Base-by-base conservation (phyloP, 768 basidiomycete genomes). In the Cyclocybe cylindracea region DNA sequence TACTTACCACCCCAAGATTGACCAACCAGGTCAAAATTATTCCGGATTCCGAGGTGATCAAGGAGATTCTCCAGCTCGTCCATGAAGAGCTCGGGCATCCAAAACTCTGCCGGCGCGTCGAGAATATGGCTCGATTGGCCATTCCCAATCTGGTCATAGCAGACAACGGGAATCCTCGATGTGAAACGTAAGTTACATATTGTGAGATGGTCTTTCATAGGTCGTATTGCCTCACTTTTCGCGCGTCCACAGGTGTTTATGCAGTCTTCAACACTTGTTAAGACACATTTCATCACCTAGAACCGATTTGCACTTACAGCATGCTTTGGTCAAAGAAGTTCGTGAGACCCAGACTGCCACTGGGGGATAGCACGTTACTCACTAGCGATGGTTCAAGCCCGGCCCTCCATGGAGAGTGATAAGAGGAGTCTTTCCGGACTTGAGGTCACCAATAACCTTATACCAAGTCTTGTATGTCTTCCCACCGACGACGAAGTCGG, bases 81-180 rank as follows among this genome's bases (percentile, higher is more conserved):
- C 56, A 78, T 63, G 66, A 80, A 81, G 8, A 83, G 67, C 39
- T 74, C 59, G 10, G 57, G 46, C 7, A 69, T 75, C 78, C 78
- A 80, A 61, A 83, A 82, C 24, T 72, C 69, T 14, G 63, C 67
- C 3, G 61, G 64, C 50, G 73, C 77, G 58, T 80, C 74, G 7
- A 59, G 70, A 19, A 79, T 68, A 53, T 78, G 79, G 10, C 78
- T 75, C 16, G 80, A 82, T 13, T 57, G 55, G 10, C 78, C 78
- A 57, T 68, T 70, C 5, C 81, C 80, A 29, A 83, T 50, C 56
- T 82, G 82, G 57, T 81, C 78, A 61, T 81, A 82, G 46, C 79
- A 66, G 33, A 83, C 59, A 46, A 82, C 68, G 14, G 79, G 76
- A n/a, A 55, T 50, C 4, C 61, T 47, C 70, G 45, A 45, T 61